These are phyloP conservation scores for Phytophthora rubi DNA, from an alignment of 352 stramenopile genomes.

Conservation along the genomic window DNA sequence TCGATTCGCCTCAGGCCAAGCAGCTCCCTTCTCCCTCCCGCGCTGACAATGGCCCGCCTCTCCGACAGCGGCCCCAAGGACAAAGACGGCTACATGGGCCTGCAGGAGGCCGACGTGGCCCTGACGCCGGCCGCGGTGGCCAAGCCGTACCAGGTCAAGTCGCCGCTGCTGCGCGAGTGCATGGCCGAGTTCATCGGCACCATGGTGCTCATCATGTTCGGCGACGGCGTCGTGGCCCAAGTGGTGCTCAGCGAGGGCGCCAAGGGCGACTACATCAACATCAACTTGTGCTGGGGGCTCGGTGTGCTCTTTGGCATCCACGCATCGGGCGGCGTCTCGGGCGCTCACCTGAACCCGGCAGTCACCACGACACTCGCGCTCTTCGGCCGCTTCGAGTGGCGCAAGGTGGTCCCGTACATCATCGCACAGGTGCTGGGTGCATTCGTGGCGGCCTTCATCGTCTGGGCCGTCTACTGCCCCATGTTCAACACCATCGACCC, in stretches of 20 bases:
- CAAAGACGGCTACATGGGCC: constrained; percentile 35
- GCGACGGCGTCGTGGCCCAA: constrained; percentile 67
- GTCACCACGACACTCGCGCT: constrained; percentile 59
- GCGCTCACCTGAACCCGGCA: constrained; percentile 65
- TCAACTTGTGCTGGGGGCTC: constrained; percentile 66
- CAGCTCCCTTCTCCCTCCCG: not conserved
- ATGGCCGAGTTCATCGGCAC: constrained; percentile 70
- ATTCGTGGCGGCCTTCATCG: constrained; percentile 49
- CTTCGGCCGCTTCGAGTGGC: constrained; percentile 56
- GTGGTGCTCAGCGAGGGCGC: constrained; percentile 48
- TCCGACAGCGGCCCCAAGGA: constrained; percentile 37
- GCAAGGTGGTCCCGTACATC: constrained; percentile 50
- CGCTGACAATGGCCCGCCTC: constrained; percentile 22
- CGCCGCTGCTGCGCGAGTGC: constrained; percentile 56
- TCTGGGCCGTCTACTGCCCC: constrained; percentile 63
- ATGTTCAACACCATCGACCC: constrained; percentile 55
- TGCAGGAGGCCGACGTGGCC: constrained; percentile 35
- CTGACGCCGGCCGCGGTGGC: constrained; percentile 13
- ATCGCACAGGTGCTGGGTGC: constrained; percentile 50
- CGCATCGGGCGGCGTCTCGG: constrained; percentile 49
- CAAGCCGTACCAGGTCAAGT: constrained; percentile 46
- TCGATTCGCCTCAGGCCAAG: constrained; percentile 13
- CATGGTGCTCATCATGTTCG: constrained; percentile 65
- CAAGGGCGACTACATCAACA: constrained; percentile 65
- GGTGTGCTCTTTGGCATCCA: constrained; percentile 71